Conservation (phyloP, 2,329 filamentous ascomycete species). For the Lasiodiplodia gonubiensis region DNA sequence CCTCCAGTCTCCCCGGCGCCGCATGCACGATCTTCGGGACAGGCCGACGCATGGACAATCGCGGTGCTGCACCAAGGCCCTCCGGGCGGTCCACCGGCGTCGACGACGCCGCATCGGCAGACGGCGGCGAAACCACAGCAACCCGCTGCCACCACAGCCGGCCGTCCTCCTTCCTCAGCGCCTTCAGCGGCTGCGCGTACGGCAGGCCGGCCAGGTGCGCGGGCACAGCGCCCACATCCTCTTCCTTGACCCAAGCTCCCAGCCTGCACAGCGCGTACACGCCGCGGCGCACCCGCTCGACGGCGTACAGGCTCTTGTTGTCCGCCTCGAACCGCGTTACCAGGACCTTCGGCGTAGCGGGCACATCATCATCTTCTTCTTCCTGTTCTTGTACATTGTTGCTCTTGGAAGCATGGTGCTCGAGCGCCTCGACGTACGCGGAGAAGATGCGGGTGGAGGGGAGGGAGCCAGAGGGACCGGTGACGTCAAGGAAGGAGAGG, state of each 20-base stretch:
- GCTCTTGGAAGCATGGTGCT: constrained; percentile 31
- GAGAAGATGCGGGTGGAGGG: constrained; percentile 41
- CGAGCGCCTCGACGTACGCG: constrained; percentile 42
- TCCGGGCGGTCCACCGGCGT: neutral
- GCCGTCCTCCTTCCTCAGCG: constrained; percentile 17
- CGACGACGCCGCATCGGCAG: constrained; percentile 20
- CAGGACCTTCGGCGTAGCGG: constrained; percentile 37
- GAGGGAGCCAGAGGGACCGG: constrained; percentile 35
- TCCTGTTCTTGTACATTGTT: neutral
- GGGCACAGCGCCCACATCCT: constrained; percentile 37
- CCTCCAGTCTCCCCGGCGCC: neutral
- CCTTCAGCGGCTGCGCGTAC: constrained; percentile 53
- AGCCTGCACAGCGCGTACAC: constrained; percentile 73
- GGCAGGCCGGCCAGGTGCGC: constrained; percentile 54
- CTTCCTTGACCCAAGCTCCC: constrained; percentile 67
- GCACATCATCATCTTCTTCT: constrained; percentile 6
- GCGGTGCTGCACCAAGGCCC: constrained; percentile 35
- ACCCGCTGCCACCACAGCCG: constrained; percentile 43
- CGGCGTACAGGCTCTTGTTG: constrained; percentile 80
- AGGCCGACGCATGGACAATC: constrained; percentile 42
- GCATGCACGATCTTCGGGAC: neutral
- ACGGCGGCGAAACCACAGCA: constrained; percentile 28
- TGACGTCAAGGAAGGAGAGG: constrained; percentile 45
- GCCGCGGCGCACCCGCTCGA: constrained; percentile 67
- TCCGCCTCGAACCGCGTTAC: constrained; percentile 51